Evolutionary conservation across 2,329 filamentous ascomycete species (phyloP).

Genomic region (Ceratocystiopsis brevicomis): DNA sequence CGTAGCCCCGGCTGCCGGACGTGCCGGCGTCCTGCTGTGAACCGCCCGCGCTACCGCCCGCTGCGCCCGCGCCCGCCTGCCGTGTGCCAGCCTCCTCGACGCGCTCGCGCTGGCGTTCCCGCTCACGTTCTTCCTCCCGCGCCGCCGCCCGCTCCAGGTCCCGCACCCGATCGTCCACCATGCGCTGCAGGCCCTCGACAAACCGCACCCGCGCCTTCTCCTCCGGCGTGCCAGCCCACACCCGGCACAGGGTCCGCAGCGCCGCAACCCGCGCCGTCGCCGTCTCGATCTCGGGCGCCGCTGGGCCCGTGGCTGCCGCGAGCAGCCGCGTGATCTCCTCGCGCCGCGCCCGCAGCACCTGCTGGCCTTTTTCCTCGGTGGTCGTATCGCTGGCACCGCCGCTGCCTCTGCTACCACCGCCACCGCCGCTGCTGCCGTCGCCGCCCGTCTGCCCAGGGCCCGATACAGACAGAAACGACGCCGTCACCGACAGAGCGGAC

Average conservation of each 20-base stretch:
- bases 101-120: background rate
- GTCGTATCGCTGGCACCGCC: background rate
- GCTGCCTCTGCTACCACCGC: background rate
- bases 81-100: background rate
- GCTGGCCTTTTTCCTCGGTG: constrained; percentile 72
- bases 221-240: constrained; percentile 94
- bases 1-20: constrained; percentile 22
- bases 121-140: constrained; percentile 1
- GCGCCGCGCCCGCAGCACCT: constrained; percentile 51
- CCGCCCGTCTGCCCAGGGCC: constrained; percentile 53
- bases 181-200: constrained; percentile 60
- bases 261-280: constrained; percentile 59
- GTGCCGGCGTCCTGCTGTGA: background rate
- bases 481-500: constrained; percentile 65
- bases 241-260: constrained; percentile 52
- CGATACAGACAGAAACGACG: constrained; percentile 77
- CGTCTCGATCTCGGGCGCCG: constrained; percentile 26
- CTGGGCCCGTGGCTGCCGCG: background rate
- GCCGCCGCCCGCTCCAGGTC: constrained; percentile 29
- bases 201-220: constrained; percentile 70
- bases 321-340: constrained; percentile 55
- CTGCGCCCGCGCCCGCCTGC: background rate
- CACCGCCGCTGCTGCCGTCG: constrained; percentile 11
- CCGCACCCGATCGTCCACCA: constrained; percentile 57
- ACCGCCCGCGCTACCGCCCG: too few relatives aligned